Evolutionary conservation across 2,329 filamentous ascomycete species (phyloP).

Genomic region (Fusarium sp.): DNA sequence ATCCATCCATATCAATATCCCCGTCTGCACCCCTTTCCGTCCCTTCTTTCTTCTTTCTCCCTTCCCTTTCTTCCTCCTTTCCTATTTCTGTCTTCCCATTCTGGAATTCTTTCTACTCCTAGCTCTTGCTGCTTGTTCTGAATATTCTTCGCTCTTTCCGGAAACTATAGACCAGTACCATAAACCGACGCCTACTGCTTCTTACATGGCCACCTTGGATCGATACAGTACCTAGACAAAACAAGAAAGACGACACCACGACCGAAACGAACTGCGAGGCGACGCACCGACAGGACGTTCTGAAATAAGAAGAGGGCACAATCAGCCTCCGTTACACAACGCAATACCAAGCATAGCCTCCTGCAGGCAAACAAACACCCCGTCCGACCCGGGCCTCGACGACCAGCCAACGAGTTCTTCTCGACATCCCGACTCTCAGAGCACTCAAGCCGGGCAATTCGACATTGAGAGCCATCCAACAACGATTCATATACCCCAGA

Average conservation of each 20-base stretch:
- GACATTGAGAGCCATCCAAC: not conserved
- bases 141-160: constrained; percentile 13
- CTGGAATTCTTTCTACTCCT: constrained; percentile 12
- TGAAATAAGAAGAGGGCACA: constrained; percentile 13
- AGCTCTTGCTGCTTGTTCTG: constrained; percentile 19
- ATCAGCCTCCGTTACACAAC: constrained; percentile 19
- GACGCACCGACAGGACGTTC: constrained; percentile 11
- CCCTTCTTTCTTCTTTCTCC: constrained; percentile 36
- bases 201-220: constrained; percentile 5
- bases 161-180: constrained; percentile 11
- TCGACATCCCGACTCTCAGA: constrained; percentile 12
- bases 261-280: constrained; percentile 33
- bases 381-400: constrained; percentile 12
- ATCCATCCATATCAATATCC: constrained; percentile 38
- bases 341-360: constrained; percentile 14
- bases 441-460: constrained; percentile 10
- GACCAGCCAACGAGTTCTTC: constrained; percentile 11
- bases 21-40: constrained; percentile 28
- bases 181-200: constrained; percentile 12
- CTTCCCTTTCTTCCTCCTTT: constrained; percentile 26
- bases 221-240: constrained; percentile 13
- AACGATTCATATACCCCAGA: constrained; percentile 9
- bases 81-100: constrained; percentile 23
- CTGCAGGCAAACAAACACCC: constrained; percentile 33
- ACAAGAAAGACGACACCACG: constrained; percentile 9